Base-by-base conservation (phyloP, 441 rosid genomes). In the Mallotus repandus region DNA sequence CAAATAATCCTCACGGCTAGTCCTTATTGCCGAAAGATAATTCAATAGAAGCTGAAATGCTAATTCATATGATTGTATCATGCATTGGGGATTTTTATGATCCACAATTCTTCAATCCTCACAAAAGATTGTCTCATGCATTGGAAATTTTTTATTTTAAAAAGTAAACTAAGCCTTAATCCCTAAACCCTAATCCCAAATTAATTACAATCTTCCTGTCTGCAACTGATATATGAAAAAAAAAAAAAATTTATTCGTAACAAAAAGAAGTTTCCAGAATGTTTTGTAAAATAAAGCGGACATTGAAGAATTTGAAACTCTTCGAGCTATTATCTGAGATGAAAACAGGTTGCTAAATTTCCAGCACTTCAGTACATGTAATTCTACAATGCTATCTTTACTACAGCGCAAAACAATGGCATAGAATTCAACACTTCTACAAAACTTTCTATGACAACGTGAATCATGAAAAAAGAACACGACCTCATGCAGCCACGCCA, bases 401-500 rank as follows among this genome's bases (percentile, higher is more conserved):
- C 7, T 41, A 53, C 18, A 38, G 0, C 2, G 52, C 35, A 19
- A 61, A 48, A 4, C 32, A 50, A 32, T 60, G 52, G 11, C n/a
- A 62, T 9, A 16, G 62, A 49, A 16, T 41, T 41, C 35, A 54
- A 41, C 11, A 16, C 19, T 58, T 32, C 70, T 38, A 29, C 60
- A 45, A 49, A 69, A 75, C 48, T 63, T 70, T 12, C 46, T 13
- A 22, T 5, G 25, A 63, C 32, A 46, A 25, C 13, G 48, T 12
- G 53, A 63, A 59, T 15, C 21, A 45, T 18, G 2, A n/a, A 9
- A 16, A 66, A 21, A 18, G 21, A 14, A 45, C 18, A 16, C 54
- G 5, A 16, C 57, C 73, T 80, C 75, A 84, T 21, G 84, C 80
- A 55, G 80, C 71, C 71, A 67, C 29, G 18, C 71, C 57, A 56